Percentiles rank a stretch among this genome's conserved stretches.
Conservation (phyloP, 768 basidiomycete genomes). For the Podaxis rugospora region DNA sequence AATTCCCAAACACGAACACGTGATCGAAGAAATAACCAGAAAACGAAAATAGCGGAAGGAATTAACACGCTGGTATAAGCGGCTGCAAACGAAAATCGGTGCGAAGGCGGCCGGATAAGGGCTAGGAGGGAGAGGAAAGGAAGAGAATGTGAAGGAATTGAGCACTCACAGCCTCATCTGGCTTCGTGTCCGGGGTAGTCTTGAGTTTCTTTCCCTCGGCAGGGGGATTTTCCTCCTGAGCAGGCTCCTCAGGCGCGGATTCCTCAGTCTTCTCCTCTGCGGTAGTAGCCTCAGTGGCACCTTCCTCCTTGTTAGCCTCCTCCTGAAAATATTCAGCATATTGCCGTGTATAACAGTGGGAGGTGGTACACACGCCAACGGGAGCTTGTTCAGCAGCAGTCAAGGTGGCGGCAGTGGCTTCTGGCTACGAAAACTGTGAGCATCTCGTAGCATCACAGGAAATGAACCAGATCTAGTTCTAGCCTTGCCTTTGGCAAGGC, state of each 20-base stretch:
- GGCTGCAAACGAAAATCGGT: too few species aligned
- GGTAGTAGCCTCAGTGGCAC: background rate
- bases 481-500: too few species aligned
- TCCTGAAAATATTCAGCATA: background rate
- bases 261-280: background rate
- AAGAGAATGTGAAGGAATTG: background rate
- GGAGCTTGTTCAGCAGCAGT: slow-evolving; percentile 6
- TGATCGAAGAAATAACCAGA: background rate
- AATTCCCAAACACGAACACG: background rate
- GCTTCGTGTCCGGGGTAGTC: background rate
- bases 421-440: background rate
- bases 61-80: too few species aligned
- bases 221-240: background rate
- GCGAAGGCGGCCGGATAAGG: too few species aligned
- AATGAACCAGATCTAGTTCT: too few species aligned
- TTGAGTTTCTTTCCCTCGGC: background rate
- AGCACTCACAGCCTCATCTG: background rate
- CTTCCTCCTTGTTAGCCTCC: background rate
- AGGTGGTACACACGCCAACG: background rate
- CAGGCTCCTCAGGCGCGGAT: background rate
- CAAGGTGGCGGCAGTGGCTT: background rate
- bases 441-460: background rate
- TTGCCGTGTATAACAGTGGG: background rate
- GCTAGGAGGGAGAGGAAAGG: background rate
- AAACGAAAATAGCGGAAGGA: too few species aligned